A percentile compares a stretch with the other conserved stretches of the same genome.
These are phyloP conservation scores for Trichoderma koningiopsis DNA, from an alignment of 2,329 filamentous ascomycete species.

Conservation along the genomic window DNA sequence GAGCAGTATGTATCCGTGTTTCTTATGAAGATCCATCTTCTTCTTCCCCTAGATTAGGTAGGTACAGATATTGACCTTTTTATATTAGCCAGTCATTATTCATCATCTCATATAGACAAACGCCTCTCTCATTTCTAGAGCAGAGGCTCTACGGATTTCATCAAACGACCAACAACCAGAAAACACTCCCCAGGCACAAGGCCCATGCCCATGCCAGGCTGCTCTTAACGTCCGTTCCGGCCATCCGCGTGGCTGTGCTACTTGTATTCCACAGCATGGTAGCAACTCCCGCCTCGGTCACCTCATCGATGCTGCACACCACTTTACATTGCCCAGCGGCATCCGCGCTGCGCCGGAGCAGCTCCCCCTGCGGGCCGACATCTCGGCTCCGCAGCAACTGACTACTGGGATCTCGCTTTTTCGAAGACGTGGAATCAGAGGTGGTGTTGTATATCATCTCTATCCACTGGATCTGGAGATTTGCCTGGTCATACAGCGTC, in stretches of 20 bases:
- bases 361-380: slow-evolving; percentile 35
- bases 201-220: slow-evolving; percentile 22
- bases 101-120: background rate
- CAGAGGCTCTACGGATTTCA: background rate
- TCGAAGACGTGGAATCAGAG: slow-evolving; percentile 30
- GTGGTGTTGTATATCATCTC: slow-evolving; percentile 59
- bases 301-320: slow-evolving; percentile 42
- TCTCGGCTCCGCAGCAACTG: background rate
- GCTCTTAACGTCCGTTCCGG: background rate
- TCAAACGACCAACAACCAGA: slow-evolving; percentile 10
- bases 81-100: too few species aligned
- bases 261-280: slow-evolving; percentile 32
- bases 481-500: slow-evolving; percentile 51
- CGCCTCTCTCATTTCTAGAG: too few species aligned
- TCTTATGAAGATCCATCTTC: background rate
- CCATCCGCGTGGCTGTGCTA: slow-evolving; percentile 29
- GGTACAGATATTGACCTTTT: background rate
- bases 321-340: slow-evolving; percentile 30
- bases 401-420: background rate
- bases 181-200: background rate
- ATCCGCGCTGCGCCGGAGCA: slow-evolving; percentile 37
- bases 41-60: background rate
- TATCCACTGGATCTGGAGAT: slow-evolving; percentile 64
- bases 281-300: slow-evolving; percentile 32
- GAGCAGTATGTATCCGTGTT: background rate